Evolutionary conservation across 2,329 filamentous ascomycete species (phyloP).

Genomic region (Fusarium sp.): DNA sequence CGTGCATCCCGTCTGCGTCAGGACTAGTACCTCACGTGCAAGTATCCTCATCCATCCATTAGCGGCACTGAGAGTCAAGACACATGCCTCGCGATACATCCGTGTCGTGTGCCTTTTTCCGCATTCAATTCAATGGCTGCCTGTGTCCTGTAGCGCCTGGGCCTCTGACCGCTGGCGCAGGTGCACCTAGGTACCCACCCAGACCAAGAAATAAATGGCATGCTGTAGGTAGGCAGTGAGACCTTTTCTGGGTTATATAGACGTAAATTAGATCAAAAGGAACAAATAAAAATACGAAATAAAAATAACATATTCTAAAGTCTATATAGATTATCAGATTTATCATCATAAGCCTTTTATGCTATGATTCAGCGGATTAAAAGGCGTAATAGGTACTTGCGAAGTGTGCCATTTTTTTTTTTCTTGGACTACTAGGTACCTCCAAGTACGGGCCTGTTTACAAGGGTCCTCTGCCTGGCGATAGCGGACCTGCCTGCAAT

Average conservation of each 20-base stretch:
- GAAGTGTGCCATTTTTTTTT: too few relatives aligned
- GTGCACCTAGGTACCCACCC: neutral
- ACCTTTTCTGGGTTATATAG: too few relatives aligned
- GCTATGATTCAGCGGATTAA: too few relatives aligned
- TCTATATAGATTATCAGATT: too few relatives aligned
- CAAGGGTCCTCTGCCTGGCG: slow-evolving; percentile 29
- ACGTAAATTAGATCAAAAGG: too few relatives aligned
- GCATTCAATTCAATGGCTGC: slow-evolving; percentile 25
- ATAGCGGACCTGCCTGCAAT: slow-evolving; percentile 41
- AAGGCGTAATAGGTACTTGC: too few relatives aligned
- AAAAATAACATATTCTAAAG: too few relatives aligned
- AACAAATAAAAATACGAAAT: too few relatives aligned
- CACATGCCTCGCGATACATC: slow-evolving; percentile 16
- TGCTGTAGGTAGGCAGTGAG: too few relatives aligned
- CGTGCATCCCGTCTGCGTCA: slow-evolving; percentile 8
- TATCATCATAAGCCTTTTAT: too few relatives aligned
- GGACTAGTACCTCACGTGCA: slow-evolving; percentile 33
- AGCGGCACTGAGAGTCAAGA: neutral
- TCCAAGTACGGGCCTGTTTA: slow-evolving; percentile 19
- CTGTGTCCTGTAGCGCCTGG: slow-evolving; percentile 39
- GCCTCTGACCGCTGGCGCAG: slow-evolving; percentile 39
- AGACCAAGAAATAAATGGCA: too few relatives aligned
- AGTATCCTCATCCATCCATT: slow-evolving; percentile 18
- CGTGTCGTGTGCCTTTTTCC: slow-evolving; percentile 37
- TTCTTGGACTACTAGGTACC: neutral